Evolutionary conservation across 2,329 filamentous ascomycete genomes (phyloP).

Genomic region (Aspergillus oerlinghausenensis): DNA sequence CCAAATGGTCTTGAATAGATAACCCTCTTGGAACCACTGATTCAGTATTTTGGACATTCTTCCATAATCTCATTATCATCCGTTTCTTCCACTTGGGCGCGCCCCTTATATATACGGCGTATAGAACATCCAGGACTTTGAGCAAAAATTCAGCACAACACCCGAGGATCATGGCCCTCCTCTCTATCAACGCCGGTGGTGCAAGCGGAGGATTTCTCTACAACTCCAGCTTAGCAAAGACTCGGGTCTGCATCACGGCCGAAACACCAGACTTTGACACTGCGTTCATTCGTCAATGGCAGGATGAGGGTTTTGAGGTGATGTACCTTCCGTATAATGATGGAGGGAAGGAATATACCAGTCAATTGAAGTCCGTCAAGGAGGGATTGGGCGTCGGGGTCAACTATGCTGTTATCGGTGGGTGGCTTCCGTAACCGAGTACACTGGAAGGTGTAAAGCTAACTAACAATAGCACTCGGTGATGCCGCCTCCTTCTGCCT

Average conservation of each 20-base stretch:
- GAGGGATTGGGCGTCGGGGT: constrained; percentile 55
- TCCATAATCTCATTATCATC: neutral
- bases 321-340: constrained; percentile 54
- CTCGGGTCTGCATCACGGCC: constrained; percentile 30
- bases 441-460: neutral
- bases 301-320: constrained; percentile 57
- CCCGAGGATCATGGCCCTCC: constrained; percentile 22
- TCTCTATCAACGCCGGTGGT: constrained; percentile 31
- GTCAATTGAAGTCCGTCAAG: constrained; percentile 48
- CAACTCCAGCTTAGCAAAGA: constrained; percentile 29
- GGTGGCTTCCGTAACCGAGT: constrained; percentile 6
- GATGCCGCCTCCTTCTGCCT: constrained; percentile 58
- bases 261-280: constrained; percentile 48
- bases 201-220: constrained; percentile 32
- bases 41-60: neutral
- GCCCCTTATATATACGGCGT: neutral
- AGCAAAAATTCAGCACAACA: neutral
- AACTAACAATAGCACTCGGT: constrained; percentile 50
- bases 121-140: neutral
- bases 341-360: constrained; percentile 47
- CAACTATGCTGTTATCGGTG: constrained; percentile 60
- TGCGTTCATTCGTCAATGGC: constrained; percentile 51
- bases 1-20: neutral
- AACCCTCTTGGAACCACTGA: neutral
- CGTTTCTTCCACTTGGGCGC: neutral